Percentiles rank a stretch among this genome's conserved stretches.
These are phyloP conservation scores for Sarcodon sp. DNA, from an alignment of 768 basidiomycete species.

Conservation along the genomic window DNA sequence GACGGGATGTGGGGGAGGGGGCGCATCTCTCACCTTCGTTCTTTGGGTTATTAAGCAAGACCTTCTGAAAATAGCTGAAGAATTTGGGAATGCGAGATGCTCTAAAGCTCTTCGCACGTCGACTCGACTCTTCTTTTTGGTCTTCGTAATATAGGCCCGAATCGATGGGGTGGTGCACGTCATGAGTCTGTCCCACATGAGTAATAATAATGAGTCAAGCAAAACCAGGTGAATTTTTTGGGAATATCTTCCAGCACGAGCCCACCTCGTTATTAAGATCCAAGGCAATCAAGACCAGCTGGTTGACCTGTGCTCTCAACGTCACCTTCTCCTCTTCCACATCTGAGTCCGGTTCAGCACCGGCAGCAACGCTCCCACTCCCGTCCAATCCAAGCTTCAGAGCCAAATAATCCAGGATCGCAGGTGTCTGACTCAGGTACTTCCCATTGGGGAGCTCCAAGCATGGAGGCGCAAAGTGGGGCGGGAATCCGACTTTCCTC, in stretches of 20 bases:
- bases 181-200: conserved; percentile 10
- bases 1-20: not conserved
- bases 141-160: conserved; percentile 23
- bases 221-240: not conserved
- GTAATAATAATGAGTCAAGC: not conserved
- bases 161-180: conserved; percentile 24
- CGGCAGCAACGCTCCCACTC: conserved; percentile 4
- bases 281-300: conserved; percentile 23
- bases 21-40: conserved; percentile 6
- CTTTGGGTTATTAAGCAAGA: conserved; percentile 15
- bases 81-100: conserved; percentile 25
- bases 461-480: conserved; percentile 28
- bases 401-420: conserved; percentile 23
- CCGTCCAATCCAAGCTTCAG: conserved; percentile 21
- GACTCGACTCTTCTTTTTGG: conserved; percentile 23
- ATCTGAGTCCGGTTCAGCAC: conserved; percentile 8
- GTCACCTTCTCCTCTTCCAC: conserved; percentile 14
- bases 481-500: conserved; percentile 11
- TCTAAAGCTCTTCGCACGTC: conserved; percentile 22
- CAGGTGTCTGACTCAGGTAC: conserved; percentile 21
- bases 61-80: conserved; percentile 22
- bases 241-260: too few species aligned
- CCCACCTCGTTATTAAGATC: conserved; percentile 21
- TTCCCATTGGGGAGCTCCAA: conserved; percentile 18
- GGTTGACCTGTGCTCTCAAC: conserved; percentile 15